Evolutionary conservation across 202 grass and related monocot genomes (phyloP).

Genomic region (Schoenoplectus triqueter): DNA sequence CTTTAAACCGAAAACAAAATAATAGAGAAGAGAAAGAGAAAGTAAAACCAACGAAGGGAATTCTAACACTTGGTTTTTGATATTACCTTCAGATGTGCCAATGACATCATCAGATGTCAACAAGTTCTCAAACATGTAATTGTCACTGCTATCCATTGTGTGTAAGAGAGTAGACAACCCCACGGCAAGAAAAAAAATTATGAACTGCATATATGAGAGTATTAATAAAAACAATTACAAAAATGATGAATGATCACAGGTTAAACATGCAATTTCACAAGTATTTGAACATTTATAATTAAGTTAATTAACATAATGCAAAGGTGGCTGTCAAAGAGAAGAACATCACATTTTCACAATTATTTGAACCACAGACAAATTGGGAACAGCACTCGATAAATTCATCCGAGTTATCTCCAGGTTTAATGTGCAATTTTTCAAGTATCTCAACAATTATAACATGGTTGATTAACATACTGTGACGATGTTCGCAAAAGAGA

Average conservation of each 20-base stretch:
- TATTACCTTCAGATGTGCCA: constrained; percentile 4
- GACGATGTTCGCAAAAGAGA: no score
- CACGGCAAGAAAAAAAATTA: no score
- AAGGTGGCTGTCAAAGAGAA: not conserved
- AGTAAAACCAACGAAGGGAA: not conserved
- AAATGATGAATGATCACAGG: not conserved
- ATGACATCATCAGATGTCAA: not conserved
- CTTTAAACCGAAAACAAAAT: no score
- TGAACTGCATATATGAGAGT: constrained; percentile 23
- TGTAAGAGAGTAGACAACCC: not conserved
- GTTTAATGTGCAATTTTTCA: no score
- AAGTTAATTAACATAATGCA: not conserved
- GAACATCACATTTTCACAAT: not conserved
- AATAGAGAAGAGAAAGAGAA: not conserved
- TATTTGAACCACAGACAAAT: not conserved
- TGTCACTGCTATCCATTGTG: not conserved
- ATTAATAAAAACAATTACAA: not conserved
- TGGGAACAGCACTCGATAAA: not conserved
- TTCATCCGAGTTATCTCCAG: no score
- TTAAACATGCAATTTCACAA: not conserved
- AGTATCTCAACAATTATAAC: no score
- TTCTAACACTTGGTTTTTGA: not conserved
- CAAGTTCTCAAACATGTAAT: constrained; percentile 3
- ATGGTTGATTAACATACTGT: no score
- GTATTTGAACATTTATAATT: not conserved